These are phyloP conservation scores for Rickenella mellea DNA, from an alignment of 768 basidiomycete species.

Conservation along the genomic window DNA sequence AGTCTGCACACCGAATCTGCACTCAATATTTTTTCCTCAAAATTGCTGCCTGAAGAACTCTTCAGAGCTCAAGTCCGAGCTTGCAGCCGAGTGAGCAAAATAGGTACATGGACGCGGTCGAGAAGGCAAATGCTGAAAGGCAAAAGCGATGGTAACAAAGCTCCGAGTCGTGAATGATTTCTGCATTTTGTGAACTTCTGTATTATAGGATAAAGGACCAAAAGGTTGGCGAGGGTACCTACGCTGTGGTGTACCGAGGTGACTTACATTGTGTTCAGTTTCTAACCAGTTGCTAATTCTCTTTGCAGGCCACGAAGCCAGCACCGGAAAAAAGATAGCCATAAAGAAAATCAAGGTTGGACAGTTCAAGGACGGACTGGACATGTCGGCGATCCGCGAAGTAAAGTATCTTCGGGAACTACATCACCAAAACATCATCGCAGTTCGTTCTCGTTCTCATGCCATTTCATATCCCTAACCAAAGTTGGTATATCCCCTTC, in stretches of 20 bases:
- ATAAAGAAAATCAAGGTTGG: slow-evolving; percentile 99
- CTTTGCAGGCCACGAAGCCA: slow-evolving; percentile 54
- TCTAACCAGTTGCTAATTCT: slow-evolving; percentile 3
- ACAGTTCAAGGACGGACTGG: slow-evolving; percentile 94
- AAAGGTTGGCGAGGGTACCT: slow-evolving; percentile 88
- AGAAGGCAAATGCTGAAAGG: slow-evolving; percentile 63
- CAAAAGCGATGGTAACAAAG: slow-evolving; percentile 53
- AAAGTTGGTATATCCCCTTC: not conserved
- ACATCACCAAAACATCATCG: slow-evolving; percentile 90
- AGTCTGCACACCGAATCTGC: no score
- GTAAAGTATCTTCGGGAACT: slow-evolving; percentile 95
- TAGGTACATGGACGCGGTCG: slow-evolving; percentile 68
- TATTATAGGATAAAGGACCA: slow-evolving; percentile 61
- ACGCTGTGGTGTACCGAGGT: slow-evolving; percentile 95
- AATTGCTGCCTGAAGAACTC: no score
- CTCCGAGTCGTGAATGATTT: not conserved
- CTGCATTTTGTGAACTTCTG: slow-evolving; percentile 6
- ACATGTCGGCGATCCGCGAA: slow-evolving; percentile 98
- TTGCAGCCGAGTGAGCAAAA: no score
- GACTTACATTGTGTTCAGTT: slow-evolving; percentile 7
- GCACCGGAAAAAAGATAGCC: slow-evolving; percentile 78
- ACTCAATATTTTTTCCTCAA: no score
- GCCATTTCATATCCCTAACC: not conserved
- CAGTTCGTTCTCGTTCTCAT: slow-evolving; percentile 36
- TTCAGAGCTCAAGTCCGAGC: no score